Base-by-base conservation (phyloP, 106 monocot species). In the Posidonia australis region DNA sequence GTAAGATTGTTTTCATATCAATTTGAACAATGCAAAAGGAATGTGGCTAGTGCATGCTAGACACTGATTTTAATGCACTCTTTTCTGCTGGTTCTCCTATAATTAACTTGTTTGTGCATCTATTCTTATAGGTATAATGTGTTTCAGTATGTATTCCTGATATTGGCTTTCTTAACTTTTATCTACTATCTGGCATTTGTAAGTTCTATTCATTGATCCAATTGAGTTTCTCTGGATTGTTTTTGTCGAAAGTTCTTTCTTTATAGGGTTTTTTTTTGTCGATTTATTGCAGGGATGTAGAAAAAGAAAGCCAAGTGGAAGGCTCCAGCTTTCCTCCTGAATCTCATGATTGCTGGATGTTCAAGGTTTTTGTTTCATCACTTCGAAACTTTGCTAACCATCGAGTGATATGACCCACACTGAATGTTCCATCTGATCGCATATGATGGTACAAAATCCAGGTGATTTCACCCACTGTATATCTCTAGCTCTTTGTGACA, bases 81-180 rank as follows among this genome's bases (percentile, higher is more conserved):
- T 36, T 36, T 2, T 36, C 36, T 36, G 36, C 36, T 36, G 36
- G 36, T 36, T 36, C 7, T 7, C 36, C 7, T 36, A 12, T 64
- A 22, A 22, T 32, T 45, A 46, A 45, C 46, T 9, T 26, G 20
- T 20, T 21, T 20, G 22, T 25, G 23, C 10, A 7, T 46, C 16
- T 57, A n/a, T n/a, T n/a, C 47, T 22, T 69, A 63, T 81, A 98
- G 98, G 81, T 98, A 98, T 44, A 91, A 98, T 52, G 84, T 98
- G 27, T 98, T 98, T 67, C 98, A 83, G 47, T 91, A 90, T 72
- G 89, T 66, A 26, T 98, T 98, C 71, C 76, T 98, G 14, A 66
- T 23, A 28, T 75, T 98, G 16, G 87, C 98, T 13, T 46, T 72
- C 16, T 54, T 98, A 46, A 90, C 91, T 23, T 76, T 98, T 43